Base-by-base conservation (phyloP, 306 rosid species). In the Neltuma alba region DNA sequence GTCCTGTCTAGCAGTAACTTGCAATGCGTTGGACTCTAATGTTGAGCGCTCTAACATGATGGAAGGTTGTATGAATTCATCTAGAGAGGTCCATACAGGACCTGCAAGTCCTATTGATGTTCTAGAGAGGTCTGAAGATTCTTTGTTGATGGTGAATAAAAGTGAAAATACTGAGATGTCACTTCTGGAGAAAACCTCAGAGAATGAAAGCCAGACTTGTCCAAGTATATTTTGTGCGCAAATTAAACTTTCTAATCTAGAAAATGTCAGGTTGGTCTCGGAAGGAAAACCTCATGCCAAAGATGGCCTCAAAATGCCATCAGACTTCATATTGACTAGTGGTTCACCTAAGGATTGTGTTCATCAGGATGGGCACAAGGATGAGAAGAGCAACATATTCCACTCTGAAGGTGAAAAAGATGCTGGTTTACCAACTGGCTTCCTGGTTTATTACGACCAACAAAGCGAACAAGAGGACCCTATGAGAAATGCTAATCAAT, bases 401-500 rank as follows among this genome's bases (percentile, higher is more conserved):
- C 70, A 84, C 7, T 48, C 76, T 44, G 74, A 80, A 79, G 85
- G 65, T 30, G 72, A 78, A 75, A 38, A 52, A 20, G 77, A 37
- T 31, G 33, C 80, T 33, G 79, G 61, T 76, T 38, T 84, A 41
- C 75, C 74, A 44, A 67, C 57, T 68, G 85, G 67, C 67, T 76
- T 74, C 64, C 76, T 76, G 45, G 81, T 79, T 69, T 77, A 82
- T 68, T 85, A 52, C 82, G 33, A 65, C 80, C 89, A 77, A 58
- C 70, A 75, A 74, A 80, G 76, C 20, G 86, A 88, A 79, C 85
- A 38, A 86, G 91, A 85, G 83, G 86, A 82, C 48, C 16, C 74
- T 74, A 71, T 77, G 78, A 75, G 78, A 40, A 61, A 70, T 38
- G 86, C 50, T 74, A 85, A 70, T 61, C 71, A 85, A 50, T 80